A percentile compares a stretch with the other conserved stretches of the same genome.
Evolutionary conservation across 345 rosid species (phyloP).

Genomic region (Cochlearia excelsa): DNA sequence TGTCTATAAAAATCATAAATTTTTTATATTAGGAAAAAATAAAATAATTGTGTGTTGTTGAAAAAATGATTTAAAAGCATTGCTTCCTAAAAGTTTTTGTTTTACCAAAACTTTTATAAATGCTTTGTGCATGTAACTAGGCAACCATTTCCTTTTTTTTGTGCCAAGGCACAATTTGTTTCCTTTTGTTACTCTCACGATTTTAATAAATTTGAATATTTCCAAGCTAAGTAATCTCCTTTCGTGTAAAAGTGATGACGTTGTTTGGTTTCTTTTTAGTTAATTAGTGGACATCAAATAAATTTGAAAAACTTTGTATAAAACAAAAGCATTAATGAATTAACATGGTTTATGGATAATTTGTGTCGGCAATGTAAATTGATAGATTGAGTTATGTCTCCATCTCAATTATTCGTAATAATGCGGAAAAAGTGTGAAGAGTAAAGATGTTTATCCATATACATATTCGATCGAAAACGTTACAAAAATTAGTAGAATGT

Average conservation of each 20-base stretch:
- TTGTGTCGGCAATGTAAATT: constrained; percentile 35
- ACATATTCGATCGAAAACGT: no score
- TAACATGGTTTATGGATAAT: constrained; percentile 6
- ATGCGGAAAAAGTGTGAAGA: no score
- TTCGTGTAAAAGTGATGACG: not conserved
- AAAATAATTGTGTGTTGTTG: no score
- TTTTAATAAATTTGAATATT: not conserved
- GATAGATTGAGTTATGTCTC: constrained; percentile 22
- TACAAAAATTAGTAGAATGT: no score
- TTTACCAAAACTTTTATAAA: constrained; percentile 5
- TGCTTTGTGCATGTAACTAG: constrained; percentile 24
- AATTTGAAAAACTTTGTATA: not conserved
- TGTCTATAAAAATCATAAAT: no score
- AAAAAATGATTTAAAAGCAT: no score
- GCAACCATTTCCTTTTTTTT: constrained; percentile 18
- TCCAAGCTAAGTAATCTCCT: constrained; percentile 20
- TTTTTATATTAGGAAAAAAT: no score
- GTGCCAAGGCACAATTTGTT: constrained; percentile 22
- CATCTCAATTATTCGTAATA: constrained; percentile 28
- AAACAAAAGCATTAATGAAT: constrained; percentile 15
- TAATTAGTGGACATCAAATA: constrained; percentile 8
- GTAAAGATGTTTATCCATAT: no score
- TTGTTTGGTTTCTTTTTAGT: constrained; percentile 12
- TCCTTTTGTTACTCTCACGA: constrained; percentile 19
- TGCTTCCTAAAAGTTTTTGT: not conserved